Evolutionary conservation across 108 stramenopile genomes (phyloP).

Genomic region (Stephanodiscus triporus): DNA sequence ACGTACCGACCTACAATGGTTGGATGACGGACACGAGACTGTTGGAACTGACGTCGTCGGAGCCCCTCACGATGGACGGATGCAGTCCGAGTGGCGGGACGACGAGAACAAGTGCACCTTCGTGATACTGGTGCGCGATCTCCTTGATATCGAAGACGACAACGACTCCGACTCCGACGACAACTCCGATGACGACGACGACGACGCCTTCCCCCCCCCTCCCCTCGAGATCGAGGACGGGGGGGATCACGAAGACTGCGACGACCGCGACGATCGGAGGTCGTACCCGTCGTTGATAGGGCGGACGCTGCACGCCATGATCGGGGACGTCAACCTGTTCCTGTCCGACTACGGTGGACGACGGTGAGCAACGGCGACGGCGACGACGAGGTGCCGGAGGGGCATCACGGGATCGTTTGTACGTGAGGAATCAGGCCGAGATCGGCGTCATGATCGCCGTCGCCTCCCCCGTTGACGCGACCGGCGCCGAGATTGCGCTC

Average conservation of each 20-base stretch:
- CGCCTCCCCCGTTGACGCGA: slow-evolving; percentile 65
- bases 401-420: slow-evolving; percentile 7
- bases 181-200: no score
- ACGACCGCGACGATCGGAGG: no score
- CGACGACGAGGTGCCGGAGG: no score
- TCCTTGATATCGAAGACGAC: slow-evolving; percentile 19
- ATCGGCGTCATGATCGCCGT: slow-evolving; percentile 97
- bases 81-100: slow-evolving; percentile 93
- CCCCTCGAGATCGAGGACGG: neutral
- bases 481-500: slow-evolving; percentile 71
- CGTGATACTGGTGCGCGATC: slow-evolving; percentile 75
- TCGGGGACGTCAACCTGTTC: slow-evolving; percentile 97
- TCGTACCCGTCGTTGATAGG: slow-evolving; percentile 27
- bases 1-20: slow-evolving; percentile 88
- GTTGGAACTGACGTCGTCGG: slow-evolving; percentile 91
- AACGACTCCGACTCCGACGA: no score
- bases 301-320: slow-evolving; percentile 76
- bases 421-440: slow-evolving; percentile 68
- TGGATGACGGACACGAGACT: slow-evolving; percentile 94
- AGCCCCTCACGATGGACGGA: slow-evolving; percentile 87
- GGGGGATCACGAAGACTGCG: no score
- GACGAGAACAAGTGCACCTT: slow-evolving; percentile 96
- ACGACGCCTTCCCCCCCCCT: slow-evolving; percentile 11
- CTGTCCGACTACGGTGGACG: slow-evolving; percentile 80
- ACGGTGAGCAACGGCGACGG: slow-evolving; percentile 41